These are phyloP conservation scores for Anthoceros angustus DNA, from an alignment of 225 moss, liverwort and hornwort genomes.

Conservation along the genomic window DNA sequence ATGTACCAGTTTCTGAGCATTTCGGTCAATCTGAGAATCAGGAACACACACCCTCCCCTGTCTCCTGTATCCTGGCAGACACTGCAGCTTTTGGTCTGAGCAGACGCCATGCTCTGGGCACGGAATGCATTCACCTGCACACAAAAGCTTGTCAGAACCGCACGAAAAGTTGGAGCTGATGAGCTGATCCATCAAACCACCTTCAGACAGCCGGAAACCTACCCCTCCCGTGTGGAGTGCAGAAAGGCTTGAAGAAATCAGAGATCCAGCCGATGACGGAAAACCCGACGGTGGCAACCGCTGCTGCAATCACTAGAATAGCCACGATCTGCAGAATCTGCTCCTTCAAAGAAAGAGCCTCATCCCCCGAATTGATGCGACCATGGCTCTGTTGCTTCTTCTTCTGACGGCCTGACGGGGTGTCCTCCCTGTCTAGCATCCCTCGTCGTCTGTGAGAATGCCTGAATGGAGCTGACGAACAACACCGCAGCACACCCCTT, in stretches of 20 bases:
- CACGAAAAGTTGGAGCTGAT: background rate
- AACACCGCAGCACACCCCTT: too few relatives aligned
- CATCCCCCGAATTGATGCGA: background rate
- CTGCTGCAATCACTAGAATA: slow-evolving; percentile 27
- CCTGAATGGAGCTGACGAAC: background rate
- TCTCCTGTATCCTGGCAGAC: slow-evolving; percentile 36
- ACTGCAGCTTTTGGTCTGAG: slow-evolving; percentile 31
- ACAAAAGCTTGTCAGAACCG: slow-evolving; percentile 4
- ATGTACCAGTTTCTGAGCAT: slow-evolving; percentile 41
- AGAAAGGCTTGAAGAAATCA: slow-evolving; percentile 36
- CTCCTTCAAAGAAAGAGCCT: slow-evolving; percentile 31
- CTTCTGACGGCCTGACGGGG: background rate
- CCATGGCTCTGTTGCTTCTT: background rate
- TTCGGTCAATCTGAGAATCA: slow-evolving; percentile 39
- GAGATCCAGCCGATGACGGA: slow-evolving; percentile 30
- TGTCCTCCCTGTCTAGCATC: background rate
- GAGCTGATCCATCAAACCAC: background rate
- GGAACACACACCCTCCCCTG: slow-evolving; percentile 36
- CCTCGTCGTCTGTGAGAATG: background rate
- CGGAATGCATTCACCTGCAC: slow-evolving; percentile 35
- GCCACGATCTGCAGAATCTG: slow-evolving; percentile 34
- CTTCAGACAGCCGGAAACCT: slow-evolving; percentile 15
- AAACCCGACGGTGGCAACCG: slow-evolving; percentile 27
- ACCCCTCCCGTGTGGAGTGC: slow-evolving; percentile 26
- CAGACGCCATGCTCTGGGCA: slow-evolving; percentile 44